A percentile compares a stretch with the other conserved stretches of the same genome.
Conservation (phyloP, 1,284 basidiomycete genomes). For the Abortiporus biennis region DNA sequence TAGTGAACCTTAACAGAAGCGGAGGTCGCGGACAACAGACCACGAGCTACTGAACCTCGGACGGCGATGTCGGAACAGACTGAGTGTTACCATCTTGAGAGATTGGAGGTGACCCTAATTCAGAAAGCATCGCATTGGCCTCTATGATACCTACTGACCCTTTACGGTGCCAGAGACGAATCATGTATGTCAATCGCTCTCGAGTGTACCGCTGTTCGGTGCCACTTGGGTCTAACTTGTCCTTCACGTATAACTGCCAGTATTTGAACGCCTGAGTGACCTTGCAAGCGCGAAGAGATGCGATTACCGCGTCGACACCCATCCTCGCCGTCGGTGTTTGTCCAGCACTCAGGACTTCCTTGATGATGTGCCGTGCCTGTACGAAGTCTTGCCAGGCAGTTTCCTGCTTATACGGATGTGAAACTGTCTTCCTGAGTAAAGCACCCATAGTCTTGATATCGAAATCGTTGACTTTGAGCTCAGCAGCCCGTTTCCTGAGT, state of each 20-base stretch:
- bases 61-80: too few species aligned
- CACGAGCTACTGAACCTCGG: too few species aligned
- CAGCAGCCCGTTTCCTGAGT: slow-evolving; percentile 34
- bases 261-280: slow-evolving; percentile 50
- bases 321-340: slow-evolving; percentile 35
- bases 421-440: slow-evolving; percentile 40
- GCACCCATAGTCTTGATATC: slow-evolving; percentile 42
- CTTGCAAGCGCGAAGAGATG: slow-evolving; percentile 41
- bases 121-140: slow-evolving; percentile 30
- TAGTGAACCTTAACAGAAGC: slow-evolving; percentile 1
- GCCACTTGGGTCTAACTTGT: slow-evolving; percentile 45
- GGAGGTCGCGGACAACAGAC: too few species aligned
- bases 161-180: slow-evolving; percentile 5
- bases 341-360: too few species aligned
- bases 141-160: slow-evolving; percentile 24
- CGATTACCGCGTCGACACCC: slow-evolving; percentile 45
- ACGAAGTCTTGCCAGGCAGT: too few species aligned
- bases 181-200: background rate
- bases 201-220: slow-evolving; percentile 34
- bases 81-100: too few species aligned
- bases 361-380: too few species aligned
- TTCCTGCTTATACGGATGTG: too few species aligned
- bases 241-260: slow-evolving; percentile 45
- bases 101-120: too few species aligned
- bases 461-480: slow-evolving; percentile 28